Evolutionary conservation across 331 rosid species (phyloP).

Genomic region (Acacia concinna): DNA sequence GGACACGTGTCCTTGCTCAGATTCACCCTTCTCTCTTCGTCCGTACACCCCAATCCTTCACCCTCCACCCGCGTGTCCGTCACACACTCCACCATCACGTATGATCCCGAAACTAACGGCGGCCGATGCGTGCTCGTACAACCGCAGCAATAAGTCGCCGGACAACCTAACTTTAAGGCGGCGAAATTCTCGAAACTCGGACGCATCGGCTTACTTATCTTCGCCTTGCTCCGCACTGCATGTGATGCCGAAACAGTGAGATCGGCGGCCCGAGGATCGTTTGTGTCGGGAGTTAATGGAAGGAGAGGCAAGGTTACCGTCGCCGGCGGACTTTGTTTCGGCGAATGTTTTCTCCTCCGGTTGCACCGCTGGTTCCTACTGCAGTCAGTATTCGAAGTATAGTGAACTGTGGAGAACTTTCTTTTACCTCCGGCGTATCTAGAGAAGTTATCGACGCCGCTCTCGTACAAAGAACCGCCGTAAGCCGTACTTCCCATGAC

Average conservation of each 20-base stretch:
- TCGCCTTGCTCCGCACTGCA: background rate
- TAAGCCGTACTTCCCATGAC: conserved; percentile 33
- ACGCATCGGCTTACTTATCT: conserved; percentile 36
- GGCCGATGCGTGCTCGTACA: conserved; percentile 14
- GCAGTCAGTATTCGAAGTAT: background rate
- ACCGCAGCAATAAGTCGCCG: background rate
- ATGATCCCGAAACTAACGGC: conserved; percentile 35
- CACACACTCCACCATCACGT: conserved; percentile 74
- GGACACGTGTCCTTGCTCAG: conserved; percentile 85
- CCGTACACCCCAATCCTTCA: conserved; percentile 57
- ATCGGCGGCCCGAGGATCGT: conserved; percentile 21
- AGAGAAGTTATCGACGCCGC: conserved; percentile 23
- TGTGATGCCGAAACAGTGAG: background rate
- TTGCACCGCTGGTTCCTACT: conserved; percentile 30
- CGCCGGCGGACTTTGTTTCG: conserved; percentile 22
- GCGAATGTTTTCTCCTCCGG: conserved; percentile 42
- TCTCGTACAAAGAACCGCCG: conserved; percentile 37
- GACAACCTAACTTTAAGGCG: background rate
- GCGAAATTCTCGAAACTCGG: conserved; percentile 42
- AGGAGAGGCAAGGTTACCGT: conserved; percentile 63
- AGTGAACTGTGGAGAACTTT: conserved; percentile 34
- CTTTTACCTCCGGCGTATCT: conserved; percentile 35
- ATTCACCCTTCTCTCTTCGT: conserved; percentile 56
- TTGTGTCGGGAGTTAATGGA: conserved; percentile 68
- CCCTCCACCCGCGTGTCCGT: conserved; percentile 62